Conservation (phyloP, 1,284 basidiomycete species). For the Boletus smithii region DNA sequence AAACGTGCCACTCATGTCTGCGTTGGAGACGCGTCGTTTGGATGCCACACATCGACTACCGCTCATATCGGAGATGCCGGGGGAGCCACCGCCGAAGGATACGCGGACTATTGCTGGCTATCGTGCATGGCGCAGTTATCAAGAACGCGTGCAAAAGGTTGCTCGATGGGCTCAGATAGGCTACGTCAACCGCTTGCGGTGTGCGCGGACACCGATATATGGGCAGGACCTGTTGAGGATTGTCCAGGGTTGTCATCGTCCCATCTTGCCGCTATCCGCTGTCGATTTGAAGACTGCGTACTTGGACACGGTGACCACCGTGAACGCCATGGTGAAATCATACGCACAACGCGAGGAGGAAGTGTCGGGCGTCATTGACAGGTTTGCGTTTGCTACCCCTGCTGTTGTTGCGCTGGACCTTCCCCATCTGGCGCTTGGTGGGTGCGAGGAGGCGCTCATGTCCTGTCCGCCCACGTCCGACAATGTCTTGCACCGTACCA, state of each 20-base stretch:
- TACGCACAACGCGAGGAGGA: constrained; percentile 57
- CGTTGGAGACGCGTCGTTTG: constrained; percentile 53
- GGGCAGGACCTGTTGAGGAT: constrained; percentile 57
- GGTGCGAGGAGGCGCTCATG: constrained; percentile 35
- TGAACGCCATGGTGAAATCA: constrained; percentile 62
- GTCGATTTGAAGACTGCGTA: constrained; percentile 38
- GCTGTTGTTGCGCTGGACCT: constrained; percentile 77
- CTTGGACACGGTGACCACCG: constrained; percentile 41
- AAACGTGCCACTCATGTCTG: constrained; percentile 51
- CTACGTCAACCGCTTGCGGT: constrained; percentile 78
- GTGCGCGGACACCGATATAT: constrained; percentile 60
- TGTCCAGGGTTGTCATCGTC: constrained; percentile 42
- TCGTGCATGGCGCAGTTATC: constrained; percentile 54
- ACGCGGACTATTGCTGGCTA: constrained; percentile 75
- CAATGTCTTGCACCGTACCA: constrained; percentile 63
- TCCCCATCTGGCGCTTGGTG: constrained; percentile 55
- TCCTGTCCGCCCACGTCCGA: constrained; percentile 54
- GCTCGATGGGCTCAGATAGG: constrained; percentile 68
- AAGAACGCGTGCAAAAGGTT: constrained; percentile 51
- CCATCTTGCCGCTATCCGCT: constrained; percentile 58
- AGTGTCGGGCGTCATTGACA: constrained; percentile 58
- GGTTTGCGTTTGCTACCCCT: constrained; percentile 85
- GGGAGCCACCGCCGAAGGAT: constrained; percentile 66
- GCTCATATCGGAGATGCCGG: constrained; percentile 51
- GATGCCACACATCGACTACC: constrained; percentile 74